Evolutionary conservation across 345 rosid genomes (phyloP).

Genomic region (Erucastrum elatum): DNA sequence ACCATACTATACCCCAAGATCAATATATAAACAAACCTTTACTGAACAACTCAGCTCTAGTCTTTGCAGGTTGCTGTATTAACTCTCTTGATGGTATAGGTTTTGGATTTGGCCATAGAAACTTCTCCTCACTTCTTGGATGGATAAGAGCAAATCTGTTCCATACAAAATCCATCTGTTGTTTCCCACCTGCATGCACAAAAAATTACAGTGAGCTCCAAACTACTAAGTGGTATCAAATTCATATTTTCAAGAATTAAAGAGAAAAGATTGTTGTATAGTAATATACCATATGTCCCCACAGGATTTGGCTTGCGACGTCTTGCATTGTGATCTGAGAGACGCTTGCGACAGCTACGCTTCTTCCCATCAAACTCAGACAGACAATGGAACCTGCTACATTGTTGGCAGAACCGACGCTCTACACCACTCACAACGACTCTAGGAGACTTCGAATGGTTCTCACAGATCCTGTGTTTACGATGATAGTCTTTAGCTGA

Average conservation of each 20-base stretch:
- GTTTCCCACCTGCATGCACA: slow-evolving; percentile 63
- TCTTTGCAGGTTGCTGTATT: slow-evolving; percentile 43
- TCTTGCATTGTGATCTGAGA: slow-evolving; percentile 94
- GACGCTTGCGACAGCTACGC: slow-evolving; percentile 88
- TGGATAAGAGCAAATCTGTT: slow-evolving; percentile 49
- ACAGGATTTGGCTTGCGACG: slow-evolving; percentile 79
- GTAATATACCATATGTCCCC: slow-evolving; percentile 55
- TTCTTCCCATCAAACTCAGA: slow-evolving; percentile 92
- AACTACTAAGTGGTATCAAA: neutral
- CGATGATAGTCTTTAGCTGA: slow-evolving; percentile 14
- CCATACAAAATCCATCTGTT: slow-evolving; percentile 55
- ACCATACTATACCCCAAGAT: neutral
- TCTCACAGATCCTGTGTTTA: neutral
- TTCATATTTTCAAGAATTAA: neutral
- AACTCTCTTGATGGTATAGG: slow-evolving; percentile 15
- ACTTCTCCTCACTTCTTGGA: slow-evolving; percentile 42
- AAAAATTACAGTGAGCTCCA: slow-evolving; percentile 18
- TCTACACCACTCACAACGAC: slow-evolving; percentile 77
- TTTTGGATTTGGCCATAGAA: slow-evolving; percentile 51
- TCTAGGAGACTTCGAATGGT: slow-evolving; percentile 44
- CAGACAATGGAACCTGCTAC: slow-evolving; percentile 94
- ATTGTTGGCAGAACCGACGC: slow-evolving; percentile 95
- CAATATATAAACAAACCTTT: slow-evolving; percentile 43
- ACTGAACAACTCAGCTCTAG: slow-evolving; percentile 29
- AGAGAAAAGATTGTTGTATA: neutral